Evolutionary conservation across 768 basidiomycete genomes (phyloP).

Genomic region (Termitomyces sp.): DNA sequence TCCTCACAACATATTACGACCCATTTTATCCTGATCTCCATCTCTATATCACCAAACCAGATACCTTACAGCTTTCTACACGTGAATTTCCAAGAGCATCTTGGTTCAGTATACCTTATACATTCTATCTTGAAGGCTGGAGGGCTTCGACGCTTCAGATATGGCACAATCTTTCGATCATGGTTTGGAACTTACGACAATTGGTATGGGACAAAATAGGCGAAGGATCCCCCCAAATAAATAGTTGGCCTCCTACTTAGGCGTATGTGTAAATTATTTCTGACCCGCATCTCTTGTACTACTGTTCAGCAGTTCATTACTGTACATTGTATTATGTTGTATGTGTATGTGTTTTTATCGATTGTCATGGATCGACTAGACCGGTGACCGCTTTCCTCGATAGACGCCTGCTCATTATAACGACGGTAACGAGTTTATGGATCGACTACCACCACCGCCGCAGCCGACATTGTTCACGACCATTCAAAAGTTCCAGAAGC

Average conservation of each 20-base stretch:
- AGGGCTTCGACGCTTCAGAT: conserved; percentile 31
- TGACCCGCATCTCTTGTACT: conserved; percentile 1
- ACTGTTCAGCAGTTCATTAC: neutral
- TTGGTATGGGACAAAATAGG: conserved; percentile 44
- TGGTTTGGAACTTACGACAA: conserved; percentile 31
- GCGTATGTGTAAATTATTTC: neutral
- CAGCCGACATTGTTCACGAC: conserved; percentile 38
- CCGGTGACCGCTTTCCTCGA: too few relatives aligned
- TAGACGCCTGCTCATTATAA: too few relatives aligned
- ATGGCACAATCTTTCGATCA: conserved; percentile 30
- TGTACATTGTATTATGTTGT: neutral
- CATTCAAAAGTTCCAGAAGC: conserved; percentile 36
- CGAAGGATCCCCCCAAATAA: conserved; percentile 20
- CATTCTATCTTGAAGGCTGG: conserved; percentile 38
- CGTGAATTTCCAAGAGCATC: conserved; percentile 25
- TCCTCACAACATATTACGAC: conserved; percentile 75
- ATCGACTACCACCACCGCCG: conserved; percentile 19
- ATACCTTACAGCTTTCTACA: conserved; percentile 32
- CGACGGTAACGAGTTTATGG: too few relatives aligned
- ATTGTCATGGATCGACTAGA: conserved; percentile 16
- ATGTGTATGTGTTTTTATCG: conserved; percentile 1
- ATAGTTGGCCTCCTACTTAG: conserved; percentile 38
- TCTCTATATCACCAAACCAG: conserved; percentile 42
- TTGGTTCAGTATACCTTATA: conserved; percentile 31
- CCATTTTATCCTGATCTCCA: conserved; percentile 74